Conservation (phyloP, 225 moss, liverwort and hornwort genomes). For the Pseudoscleropodium purum region DNA sequence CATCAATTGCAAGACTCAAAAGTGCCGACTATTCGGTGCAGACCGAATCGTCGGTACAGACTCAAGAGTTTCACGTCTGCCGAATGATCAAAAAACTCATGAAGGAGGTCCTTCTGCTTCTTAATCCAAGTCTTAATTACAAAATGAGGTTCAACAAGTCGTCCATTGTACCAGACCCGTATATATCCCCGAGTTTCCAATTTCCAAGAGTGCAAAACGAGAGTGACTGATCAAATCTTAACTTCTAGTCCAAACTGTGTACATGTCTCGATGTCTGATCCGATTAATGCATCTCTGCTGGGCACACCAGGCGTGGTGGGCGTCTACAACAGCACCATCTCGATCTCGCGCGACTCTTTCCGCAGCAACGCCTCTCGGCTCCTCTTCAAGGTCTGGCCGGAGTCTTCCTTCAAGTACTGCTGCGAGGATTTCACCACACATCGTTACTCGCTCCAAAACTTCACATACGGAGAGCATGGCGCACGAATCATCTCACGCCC, state of each 20-base stretch:
- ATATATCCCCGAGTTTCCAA: not conserved
- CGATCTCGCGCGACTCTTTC: not conserved
- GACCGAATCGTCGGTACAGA: not conserved
- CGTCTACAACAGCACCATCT: not conserved
- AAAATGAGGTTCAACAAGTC: not conserved
- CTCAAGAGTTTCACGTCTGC: too few species aligned
- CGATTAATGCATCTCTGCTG: not conserved
- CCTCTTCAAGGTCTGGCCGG: not conserved
- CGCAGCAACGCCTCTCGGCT: not conserved
- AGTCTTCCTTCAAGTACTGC: not conserved
- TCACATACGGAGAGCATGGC: not conserved
- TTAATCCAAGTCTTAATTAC: too few species aligned
- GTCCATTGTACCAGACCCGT: not conserved
- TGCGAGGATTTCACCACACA: not conserved
- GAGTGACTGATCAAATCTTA: not conserved
- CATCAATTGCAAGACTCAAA: not conserved
- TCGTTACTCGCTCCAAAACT: not conserved
- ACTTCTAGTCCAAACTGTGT: not conserved
- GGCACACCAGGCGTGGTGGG: not conserved
- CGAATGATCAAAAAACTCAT: not conserved
- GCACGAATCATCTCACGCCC: not conserved
- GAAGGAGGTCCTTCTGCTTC: not conserved
- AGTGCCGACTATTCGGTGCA: not conserved
- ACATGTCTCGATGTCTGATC: not conserved
- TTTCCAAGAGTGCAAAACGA: not conserved